These are phyloP conservation scores for Wallacemonas sp. DNA, from an alignment of 208 protist genomes.

Conservation along the genomic window DNA sequence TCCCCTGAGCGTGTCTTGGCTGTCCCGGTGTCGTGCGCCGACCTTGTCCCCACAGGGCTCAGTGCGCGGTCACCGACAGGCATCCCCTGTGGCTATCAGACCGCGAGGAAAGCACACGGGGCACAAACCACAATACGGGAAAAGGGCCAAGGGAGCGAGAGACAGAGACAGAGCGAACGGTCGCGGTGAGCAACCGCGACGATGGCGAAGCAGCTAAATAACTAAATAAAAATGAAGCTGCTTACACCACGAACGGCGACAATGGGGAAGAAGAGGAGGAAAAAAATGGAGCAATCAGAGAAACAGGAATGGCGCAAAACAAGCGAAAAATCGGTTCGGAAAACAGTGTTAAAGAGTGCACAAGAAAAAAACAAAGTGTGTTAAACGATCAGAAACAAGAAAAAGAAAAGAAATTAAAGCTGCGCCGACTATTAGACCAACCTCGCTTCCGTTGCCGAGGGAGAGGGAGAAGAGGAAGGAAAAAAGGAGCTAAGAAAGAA, in stretches of 20 bases:
- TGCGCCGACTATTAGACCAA: too few relatives aligned
- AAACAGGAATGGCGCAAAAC: not conserved
- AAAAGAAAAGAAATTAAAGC: conserved; percentile 3
- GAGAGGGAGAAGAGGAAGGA: not conserved
- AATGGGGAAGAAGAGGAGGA: not conserved
- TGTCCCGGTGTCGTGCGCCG: not conserved
- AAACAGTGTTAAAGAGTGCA: not conserved
- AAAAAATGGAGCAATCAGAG: not conserved
- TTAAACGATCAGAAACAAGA: conserved; percentile 1
- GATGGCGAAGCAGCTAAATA: not conserved
- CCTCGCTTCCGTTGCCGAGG: too few relatives aligned
- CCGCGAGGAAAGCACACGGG: too few relatives aligned
- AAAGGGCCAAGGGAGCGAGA: too few relatives aligned
- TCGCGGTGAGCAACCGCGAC: too few relatives aligned
- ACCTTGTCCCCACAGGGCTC: too few relatives aligned
- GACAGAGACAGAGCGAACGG: too few relatives aligned
- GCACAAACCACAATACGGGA: too few relatives aligned
- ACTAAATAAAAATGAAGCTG: not conserved
- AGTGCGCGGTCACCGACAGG: too few relatives aligned
- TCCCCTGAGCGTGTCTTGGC: not conserved
- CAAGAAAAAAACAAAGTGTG: conserved; percentile 13
- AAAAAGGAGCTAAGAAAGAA: not conserved
- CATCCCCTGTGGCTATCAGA: too few relatives aligned
- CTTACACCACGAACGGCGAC: too few relatives aligned
- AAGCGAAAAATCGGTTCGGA: not conserved